These are phyloP conservation scores for Stachybotrys elegans DNA, from an alignment of 2,329 filamentous ascomycete genomes.

Conservation along the genomic window DNA sequence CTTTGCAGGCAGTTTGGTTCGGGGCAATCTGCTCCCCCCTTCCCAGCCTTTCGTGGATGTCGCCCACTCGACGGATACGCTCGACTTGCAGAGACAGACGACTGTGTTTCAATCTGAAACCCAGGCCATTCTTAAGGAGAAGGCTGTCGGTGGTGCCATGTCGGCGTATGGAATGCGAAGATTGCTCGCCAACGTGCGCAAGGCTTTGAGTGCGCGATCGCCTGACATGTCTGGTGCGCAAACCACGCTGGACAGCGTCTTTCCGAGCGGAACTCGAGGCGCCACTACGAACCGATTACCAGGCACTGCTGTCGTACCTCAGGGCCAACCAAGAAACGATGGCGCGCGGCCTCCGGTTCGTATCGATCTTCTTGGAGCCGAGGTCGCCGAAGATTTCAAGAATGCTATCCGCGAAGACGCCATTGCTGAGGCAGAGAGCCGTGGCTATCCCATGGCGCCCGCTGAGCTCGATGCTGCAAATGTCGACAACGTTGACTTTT, in stretches of 20 bases:
- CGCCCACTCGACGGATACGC: slow-evolving; percentile 44
- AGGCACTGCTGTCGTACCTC: slow-evolving; percentile 56
- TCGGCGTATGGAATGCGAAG: slow-evolving; percentile 76
- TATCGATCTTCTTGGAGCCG: slow-evolving; percentile 78
- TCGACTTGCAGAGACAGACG: slow-evolving; percentile 44
- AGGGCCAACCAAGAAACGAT: slow-evolving; percentile 39
- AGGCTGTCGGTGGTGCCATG: slow-evolving; percentile 52
- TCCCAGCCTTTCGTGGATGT: slow-evolving; percentile 74
- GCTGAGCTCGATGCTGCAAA: slow-evolving; percentile 20
- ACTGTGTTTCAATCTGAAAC: slow-evolving; percentile 42
- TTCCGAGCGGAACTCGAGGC: slow-evolving; percentile 44
- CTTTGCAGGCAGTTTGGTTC: slow-evolving; percentile 77
- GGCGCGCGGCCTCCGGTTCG: slow-evolving; percentile 52
- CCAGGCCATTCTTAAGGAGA: slow-evolving; percentile 36
- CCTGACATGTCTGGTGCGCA: slow-evolving; percentile 35
- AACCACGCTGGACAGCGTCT: slow-evolving; percentile 42
- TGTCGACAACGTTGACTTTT: slow-evolving; percentile 32
- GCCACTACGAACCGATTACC: slow-evolving; percentile 55
- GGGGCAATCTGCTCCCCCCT: slow-evolving; percentile 80
- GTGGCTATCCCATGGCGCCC: slow-evolving; percentile 13
- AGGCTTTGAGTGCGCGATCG: slow-evolving; percentile 65
- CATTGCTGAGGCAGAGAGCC: slow-evolving; percentile 27
- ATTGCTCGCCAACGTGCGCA: slow-evolving; percentile 78
- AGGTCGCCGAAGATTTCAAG: slow-evolving; percentile 73
- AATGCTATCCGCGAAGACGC: slow-evolving; percentile 65